Base-by-base conservation (phyloP, 805 yeast species). In the Kazachstania taianensis region DNA sequence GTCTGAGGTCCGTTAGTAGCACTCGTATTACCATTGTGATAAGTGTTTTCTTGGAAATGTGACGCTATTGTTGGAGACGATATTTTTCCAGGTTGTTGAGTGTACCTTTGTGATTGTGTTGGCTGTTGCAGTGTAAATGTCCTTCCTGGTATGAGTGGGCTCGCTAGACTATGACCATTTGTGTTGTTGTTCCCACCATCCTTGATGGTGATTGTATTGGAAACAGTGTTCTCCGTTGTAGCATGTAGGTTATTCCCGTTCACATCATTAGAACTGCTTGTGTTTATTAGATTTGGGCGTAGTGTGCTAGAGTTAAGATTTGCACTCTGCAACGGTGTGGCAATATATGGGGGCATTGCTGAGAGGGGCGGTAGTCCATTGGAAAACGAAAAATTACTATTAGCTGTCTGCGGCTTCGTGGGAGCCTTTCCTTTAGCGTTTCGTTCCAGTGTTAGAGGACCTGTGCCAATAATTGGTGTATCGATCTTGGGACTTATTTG, bases 321-420 rank as follows among this genome's bases (percentile, higher is more conserved):
- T 39, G 54, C 41, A 20, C 20, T 37, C 40, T 52, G 63, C 33
- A 54, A 39, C 3, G 63, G 63, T 2, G 63, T 57, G 3, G 62
- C 61, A 17, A 57, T 41, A 33, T 59, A 57, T 5, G 52, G 58
- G 23, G 52, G 55, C 31, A 50, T 46, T 1, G 57, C 51, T 6
- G 60, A 51, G 3, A 52, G 47, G 7, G 61, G 52, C 24, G 53
- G 54, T 25, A 53, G 41, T 5, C 54, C 56, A 28, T 44, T 37
- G 10, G 36, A 28, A 20, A 39, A 39, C 16, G 35, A 33, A 26
- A 36, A 36, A 13, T 34, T 33, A 7, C 26, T 27, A 14, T 19
- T 33, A n/a, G 22, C 38, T 13, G 29, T 12, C 15, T 9, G 14
- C 23, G 33, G 33, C 15, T 18, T 14, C 14, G 14, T 30, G 16